Conservation (phyloP, 768 basidiomycete genomes). For the Lyophyllum semitale region DNA sequence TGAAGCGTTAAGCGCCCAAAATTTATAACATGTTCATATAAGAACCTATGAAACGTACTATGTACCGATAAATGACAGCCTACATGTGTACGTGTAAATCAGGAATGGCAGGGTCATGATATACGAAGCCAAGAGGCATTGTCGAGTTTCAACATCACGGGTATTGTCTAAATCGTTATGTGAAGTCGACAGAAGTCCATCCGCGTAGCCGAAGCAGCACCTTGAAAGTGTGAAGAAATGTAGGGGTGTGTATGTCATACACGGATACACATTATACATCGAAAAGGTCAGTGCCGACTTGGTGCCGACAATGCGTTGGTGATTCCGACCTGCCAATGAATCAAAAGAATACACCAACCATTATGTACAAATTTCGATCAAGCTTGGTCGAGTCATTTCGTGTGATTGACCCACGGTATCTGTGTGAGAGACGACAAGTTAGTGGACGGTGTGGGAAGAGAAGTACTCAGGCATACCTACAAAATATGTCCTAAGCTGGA, state of each 20-base stretch:
- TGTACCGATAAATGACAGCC: background rate
- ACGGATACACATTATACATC: no score
- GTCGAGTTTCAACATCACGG: background rate
- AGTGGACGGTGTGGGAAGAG: background rate
- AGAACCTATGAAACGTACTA: background rate
- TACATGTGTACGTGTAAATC: background rate
- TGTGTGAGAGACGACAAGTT: background rate
- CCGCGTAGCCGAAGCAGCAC: no score
- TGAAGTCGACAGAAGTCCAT: no score
- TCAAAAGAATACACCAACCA: background rate
- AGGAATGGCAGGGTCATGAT: background rate
- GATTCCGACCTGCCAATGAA: background rate
- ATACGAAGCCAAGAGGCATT: background rate
- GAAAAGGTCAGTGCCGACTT: no score
- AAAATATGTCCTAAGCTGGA: background rate
- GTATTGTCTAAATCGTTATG: background rate
- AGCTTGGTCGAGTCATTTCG: background rate
- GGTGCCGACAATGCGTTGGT: no score
- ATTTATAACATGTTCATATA: background rate
- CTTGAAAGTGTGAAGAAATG: no score
- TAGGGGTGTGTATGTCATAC: no score
- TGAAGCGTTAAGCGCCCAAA: background rate
- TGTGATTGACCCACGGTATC: background rate
- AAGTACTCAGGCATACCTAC: background rate
- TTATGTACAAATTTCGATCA: conserved; percentile 1